Percentiles rank a stretch among this genome's conserved stretches.
Conservation (phyloP, 352 stramenopile species). For the Saprolegnia diclina region DNA sequence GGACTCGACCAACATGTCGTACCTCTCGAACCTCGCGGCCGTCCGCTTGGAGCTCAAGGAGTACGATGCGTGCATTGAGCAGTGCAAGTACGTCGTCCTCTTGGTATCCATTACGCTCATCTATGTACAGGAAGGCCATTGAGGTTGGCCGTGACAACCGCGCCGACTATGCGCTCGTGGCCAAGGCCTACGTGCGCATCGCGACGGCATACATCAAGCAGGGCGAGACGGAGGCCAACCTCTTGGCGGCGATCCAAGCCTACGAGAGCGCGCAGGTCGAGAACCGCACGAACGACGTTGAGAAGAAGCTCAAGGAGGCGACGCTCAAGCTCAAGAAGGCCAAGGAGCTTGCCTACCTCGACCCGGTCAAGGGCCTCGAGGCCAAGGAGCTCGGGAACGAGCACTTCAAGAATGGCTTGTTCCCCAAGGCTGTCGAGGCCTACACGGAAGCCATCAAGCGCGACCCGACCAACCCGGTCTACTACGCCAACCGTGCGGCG, state of each 20-base stretch:
- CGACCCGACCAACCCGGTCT: slow-evolving; percentile 95
- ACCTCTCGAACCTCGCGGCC: slow-evolving; percentile 96
- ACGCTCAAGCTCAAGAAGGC: slow-evolving; percentile 95
- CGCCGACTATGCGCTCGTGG: slow-evolving; percentile 94
- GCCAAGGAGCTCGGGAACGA: slow-evolving; percentile 99
- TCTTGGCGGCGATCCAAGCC: slow-evolving; percentile 74
- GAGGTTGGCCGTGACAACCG: slow-evolving; percentile 92
- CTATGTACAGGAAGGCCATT: slow-evolving; percentile 80
- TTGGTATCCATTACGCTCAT: slow-evolving; percentile 4
- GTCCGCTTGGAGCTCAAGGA: slow-evolving; percentile 96
- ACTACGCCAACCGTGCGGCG: slow-evolving; percentile 98
- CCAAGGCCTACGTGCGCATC: slow-evolving; percentile 93
- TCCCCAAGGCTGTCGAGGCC: slow-evolving; percentile 87
- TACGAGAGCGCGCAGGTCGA: slow-evolving; percentile 86
- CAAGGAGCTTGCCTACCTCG: slow-evolving; percentile 91
- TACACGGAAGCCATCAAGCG: slow-evolving; percentile 99
- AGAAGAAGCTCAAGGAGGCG: slow-evolving; percentile 93
- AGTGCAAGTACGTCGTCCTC: slow-evolving; percentile 74
- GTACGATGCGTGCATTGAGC: slow-evolving; percentile 90
- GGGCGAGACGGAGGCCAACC: slow-evolving; percentile 82
- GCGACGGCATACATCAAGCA: slow-evolving; percentile 97
- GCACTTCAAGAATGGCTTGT: slow-evolving; percentile 95
- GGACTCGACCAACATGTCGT: slow-evolving; percentile 95
- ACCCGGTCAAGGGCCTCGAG: slow-evolving; percentile 95
- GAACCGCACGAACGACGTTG: slow-evolving; percentile 87